Conservation (phyloP, 305 asterid genomes). For the Fraxinus platypoda region DNA sequence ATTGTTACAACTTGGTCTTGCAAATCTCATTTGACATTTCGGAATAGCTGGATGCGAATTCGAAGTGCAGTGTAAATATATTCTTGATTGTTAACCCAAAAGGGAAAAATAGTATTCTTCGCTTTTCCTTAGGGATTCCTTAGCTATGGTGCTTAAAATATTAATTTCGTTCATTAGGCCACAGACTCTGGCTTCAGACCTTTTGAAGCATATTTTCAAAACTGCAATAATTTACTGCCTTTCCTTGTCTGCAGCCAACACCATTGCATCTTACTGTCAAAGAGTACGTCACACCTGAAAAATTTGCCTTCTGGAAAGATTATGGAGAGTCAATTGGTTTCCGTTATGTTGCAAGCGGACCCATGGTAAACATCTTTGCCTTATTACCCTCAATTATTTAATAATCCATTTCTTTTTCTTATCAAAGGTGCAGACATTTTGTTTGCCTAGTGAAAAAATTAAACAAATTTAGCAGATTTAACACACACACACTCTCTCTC, state of each 20-base stretch:
- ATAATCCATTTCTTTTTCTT: neutral
- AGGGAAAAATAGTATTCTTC: neutral
- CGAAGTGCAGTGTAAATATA: neutral
- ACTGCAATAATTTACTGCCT: conserved; percentile 17
- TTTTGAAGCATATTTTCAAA: neutral
- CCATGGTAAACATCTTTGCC: conserved; percentile 56
- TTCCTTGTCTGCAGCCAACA: conserved; percentile 70
- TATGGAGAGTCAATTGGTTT: conserved; percentile 96
- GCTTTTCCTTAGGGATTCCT: neutral
- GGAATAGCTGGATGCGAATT: neutral
- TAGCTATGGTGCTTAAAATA: neutral
- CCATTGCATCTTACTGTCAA: conserved; percentile 94
- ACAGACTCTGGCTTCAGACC: neutral
- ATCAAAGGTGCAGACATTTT: neutral
- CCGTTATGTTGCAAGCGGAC: conserved; percentile 98
- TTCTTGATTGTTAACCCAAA: neutral
- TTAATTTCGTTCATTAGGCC: neutral
- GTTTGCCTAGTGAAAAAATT: neutral
- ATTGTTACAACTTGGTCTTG: conserved; percentile 2
- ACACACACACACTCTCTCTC: neutral
- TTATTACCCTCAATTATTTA: conserved; percentile 3
- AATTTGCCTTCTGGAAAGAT: conserved; percentile 86
- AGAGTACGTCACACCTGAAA: conserved; percentile 87
- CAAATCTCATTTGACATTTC: neutral
- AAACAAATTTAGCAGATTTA: neutral